A percentile compares a stretch with the other conserved stretches of the same genome.
These are phyloP conservation scores for Linnemannia elongata DNA, from an alignment of 192 early-diverging fungal genomes.

Conservation along the genomic window DNA sequence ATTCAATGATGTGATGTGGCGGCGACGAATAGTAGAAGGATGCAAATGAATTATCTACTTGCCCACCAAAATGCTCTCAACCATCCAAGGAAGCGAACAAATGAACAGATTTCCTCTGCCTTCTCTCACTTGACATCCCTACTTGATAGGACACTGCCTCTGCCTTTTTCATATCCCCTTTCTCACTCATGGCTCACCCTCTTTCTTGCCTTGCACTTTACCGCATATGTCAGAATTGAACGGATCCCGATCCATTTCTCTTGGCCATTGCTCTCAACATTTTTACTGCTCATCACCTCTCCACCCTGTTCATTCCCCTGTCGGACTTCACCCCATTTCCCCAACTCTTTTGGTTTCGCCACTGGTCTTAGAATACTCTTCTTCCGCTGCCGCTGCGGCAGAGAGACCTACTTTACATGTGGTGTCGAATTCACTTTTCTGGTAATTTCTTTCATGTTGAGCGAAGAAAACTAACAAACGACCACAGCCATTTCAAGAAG, in stretches of 20 bases:
- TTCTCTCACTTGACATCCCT: background rate
- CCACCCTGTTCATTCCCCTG: background rate
- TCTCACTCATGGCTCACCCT: background rate
- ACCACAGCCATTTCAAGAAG: background rate
- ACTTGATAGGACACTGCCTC: background rate
- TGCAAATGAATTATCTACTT: background rate
- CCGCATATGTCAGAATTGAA: background rate
- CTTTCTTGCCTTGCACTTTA: background rate
- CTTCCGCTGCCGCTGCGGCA: background rate
- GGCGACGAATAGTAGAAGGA: background rate
- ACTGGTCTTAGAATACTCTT: background rate
- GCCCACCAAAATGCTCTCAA: background rate
- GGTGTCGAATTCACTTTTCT: background rate
- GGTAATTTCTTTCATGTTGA: background rate
- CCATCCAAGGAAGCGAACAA: background rate
- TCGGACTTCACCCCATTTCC: background rate
- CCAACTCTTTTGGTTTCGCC: background rate
- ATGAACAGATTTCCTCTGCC: background rate
- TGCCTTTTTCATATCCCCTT: background rate
- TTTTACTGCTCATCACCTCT: background rate
- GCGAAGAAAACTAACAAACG: background rate
- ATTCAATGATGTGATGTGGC: background rate
- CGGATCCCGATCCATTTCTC: conserved; percentile 31
- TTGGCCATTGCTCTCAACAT: conserved; percentile 25
- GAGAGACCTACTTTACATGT: background rate